Conservation (phyloP, 495 filamentous ascomycete genomes). For the Penicillium antarcticum region DNA sequence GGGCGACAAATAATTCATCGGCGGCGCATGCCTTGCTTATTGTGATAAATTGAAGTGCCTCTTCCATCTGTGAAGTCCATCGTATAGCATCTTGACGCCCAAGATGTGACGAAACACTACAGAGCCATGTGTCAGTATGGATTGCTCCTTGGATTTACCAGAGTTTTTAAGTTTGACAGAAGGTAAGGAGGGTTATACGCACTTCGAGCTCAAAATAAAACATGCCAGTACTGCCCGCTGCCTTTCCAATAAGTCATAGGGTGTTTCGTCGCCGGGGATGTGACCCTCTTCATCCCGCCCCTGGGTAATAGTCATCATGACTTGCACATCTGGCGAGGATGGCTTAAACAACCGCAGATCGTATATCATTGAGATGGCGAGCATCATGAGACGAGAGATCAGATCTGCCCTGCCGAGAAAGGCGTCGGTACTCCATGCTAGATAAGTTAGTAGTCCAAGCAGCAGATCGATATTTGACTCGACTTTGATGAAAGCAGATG, state of each 20-base stretch:
- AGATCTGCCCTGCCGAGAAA: conserved; percentile 28
- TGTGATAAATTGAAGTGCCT: conserved; percentile 19
- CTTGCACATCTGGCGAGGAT: conserved; percentile 17
- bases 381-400: conserved; percentile 28
- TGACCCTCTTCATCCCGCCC: conserved; percentile 13
- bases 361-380: conserved; percentile 26
- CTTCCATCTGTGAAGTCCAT: conserved; percentile 30
- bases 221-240: conserved; percentile 27
- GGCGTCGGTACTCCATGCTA: conserved; percentile 32
- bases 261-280: conserved; percentile 4
- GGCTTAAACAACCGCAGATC: conserved; percentile 25
- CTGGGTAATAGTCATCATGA: conserved; percentile 25
- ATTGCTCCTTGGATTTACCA: too few relatives aligned
- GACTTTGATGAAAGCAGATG: conserved; percentile 19
- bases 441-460: conserved; percentile 25
- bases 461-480: conserved; percentile 27
- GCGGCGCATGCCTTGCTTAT: conserved; percentile 12
- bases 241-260: conserved; percentile 19
- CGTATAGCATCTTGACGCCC: conserved; percentile 23
- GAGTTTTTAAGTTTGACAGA: not conserved
- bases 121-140: conserved; percentile 5
- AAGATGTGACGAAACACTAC: conserved; percentile 28
- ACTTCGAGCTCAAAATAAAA: conserved; percentile 32
- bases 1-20: conserved; percentile 22
- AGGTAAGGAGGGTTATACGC: not conserved